Percentiles rank a stretch among this genome's conserved stretches.
Evolutionary conservation across 371 early-diverging fungal genomes (phyloP).

Genomic region (Rhizopus sp.): DNA sequence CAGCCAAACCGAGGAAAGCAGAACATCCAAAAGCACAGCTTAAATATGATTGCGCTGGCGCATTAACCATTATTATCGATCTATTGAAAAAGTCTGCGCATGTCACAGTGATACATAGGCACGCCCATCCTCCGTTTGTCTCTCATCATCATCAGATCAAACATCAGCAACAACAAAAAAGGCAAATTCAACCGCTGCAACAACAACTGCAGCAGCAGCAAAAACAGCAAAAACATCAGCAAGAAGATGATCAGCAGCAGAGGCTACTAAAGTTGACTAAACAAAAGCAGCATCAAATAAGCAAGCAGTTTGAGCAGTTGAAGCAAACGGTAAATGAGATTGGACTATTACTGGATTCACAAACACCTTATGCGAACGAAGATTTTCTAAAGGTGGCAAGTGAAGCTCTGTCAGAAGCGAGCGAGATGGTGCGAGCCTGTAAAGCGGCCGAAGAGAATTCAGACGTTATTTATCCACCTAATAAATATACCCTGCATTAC

Average conservation of each 20-base stretch:
- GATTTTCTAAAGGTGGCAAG: constrained; percentile 40
- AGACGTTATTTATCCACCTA: constrained; percentile 17
- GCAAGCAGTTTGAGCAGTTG: constrained; percentile 38
- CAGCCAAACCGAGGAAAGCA: constrained; percentile 47
- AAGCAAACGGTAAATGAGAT: constrained; percentile 36
- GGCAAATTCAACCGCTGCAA: constrained; percentile 3
- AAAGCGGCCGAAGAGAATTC: constrained; percentile 19
- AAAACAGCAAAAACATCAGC: constrained; percentile 10
- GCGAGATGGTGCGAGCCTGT: constrained; percentile 46
- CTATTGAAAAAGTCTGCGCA: constrained; percentile 43
- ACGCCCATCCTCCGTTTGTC: constrained; percentile 48
- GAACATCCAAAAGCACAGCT: constrained; percentile 45
- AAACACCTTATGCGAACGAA: constrained; percentile 34
- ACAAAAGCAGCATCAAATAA: constrained; percentile 34
- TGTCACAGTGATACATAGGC: constrained; percentile 50
- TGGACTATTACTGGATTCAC: constrained; percentile 36
- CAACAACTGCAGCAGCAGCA: constrained; percentile 11
- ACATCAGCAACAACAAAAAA: constrained; percentile 15
- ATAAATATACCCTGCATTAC: constrained; percentile 48
- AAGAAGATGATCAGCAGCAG: constrained; percentile 22
- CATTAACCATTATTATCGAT: constrained; percentile 52
- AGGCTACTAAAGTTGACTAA: constrained; percentile 17
- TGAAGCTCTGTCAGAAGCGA: constrained; percentile 41
- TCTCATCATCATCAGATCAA: constrained; percentile 38
- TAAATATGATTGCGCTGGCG: constrained; percentile 52